Evolutionary conservation across 2,329 filamentous ascomycete genomes (phyloP).

Genomic region (Coleophoma eucalyptorum): DNA sequence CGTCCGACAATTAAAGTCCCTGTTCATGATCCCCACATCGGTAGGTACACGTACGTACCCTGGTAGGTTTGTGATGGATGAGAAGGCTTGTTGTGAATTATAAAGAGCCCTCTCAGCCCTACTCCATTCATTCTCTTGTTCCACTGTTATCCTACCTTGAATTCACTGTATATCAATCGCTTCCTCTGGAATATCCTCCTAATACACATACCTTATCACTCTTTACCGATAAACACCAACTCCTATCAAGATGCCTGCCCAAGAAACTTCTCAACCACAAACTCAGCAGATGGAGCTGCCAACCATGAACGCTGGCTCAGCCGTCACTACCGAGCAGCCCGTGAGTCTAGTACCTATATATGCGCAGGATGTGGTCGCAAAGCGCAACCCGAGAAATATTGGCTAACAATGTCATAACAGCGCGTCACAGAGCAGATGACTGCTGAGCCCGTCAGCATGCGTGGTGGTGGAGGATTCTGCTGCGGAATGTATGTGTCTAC

Average conservation of each 20-base stretch:
- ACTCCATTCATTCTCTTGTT: not conserved
- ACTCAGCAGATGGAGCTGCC: slow-evolving; percentile 21
- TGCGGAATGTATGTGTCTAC: slow-evolving; percentile 20
- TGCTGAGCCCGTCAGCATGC: slow-evolving; percentile 21
- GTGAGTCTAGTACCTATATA: slow-evolving; percentile 9
- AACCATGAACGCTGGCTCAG: slow-evolving; percentile 2
- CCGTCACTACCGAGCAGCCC: slow-evolving; percentile 19
- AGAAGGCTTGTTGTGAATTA: not conserved
- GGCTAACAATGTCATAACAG: slow-evolving; percentile 9
- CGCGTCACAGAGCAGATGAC: slow-evolving; percentile 22
- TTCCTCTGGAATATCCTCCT: not conserved
- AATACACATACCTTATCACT: not conserved
- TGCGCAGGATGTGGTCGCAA: not conserved
- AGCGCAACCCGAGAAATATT: too few species aligned
- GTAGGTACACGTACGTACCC: too few species aligned
- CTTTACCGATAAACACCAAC: not conserved
- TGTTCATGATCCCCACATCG: too few species aligned
- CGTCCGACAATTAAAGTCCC: too few species aligned
- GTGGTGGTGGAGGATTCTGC: slow-evolving; percentile 31
- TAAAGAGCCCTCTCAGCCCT: not conserved
- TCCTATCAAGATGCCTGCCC: slow-evolving; percentile 21
- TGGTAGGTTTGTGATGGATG: too few species aligned
- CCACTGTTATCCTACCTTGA: not conserved
- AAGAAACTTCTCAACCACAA: slow-evolving; percentile 24
- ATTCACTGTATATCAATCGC: not conserved